Conservation (phyloP, 139 green algal genomes). For the Tetradesmus obliquus region DNA sequence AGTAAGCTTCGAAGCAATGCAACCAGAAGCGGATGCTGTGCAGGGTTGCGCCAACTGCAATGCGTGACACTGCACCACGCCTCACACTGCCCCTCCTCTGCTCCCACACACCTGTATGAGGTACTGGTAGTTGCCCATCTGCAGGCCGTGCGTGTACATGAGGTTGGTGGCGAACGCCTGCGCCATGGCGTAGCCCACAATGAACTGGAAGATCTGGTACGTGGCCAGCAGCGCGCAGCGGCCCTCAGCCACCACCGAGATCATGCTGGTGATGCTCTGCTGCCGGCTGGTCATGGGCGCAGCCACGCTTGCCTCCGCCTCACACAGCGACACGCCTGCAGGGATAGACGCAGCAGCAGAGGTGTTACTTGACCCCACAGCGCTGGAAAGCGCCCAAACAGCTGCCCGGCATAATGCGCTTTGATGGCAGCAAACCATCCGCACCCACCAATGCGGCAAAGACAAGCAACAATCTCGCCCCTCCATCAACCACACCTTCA, state of each 20-base stretch:
- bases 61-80: neutral
- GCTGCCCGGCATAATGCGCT: too few species aligned
- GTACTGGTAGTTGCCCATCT: slow-evolving; percentile 79
- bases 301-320: slow-evolving; percentile 61
- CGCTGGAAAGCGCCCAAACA: too few species aligned
- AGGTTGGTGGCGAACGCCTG: slow-evolving; percentile 74
- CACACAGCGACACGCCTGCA: slow-evolving; percentile 67
- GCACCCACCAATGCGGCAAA: too few species aligned
- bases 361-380: too few species aligned
- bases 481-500: neutral
- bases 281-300: slow-evolving; percentile 69
- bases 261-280: slow-evolving; percentile 74
- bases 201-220: slow-evolving; percentile 84
- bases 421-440: too few species aligned
- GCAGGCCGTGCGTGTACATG: slow-evolving; percentile 74
- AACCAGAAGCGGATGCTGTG: neutral
- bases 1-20: neutral
- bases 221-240: slow-evolving; percentile 74
- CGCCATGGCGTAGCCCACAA: slow-evolving; percentile 77
- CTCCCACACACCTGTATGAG: slow-evolving; percentile 57
- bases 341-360: neutral
- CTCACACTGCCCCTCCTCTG: too few species aligned
- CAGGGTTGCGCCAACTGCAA: neutral
- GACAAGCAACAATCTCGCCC: neutral
- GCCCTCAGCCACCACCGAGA: slow-evolving; percentile 76